Percentiles rank a stretch among this genome's conserved stretches.
These are phyloP conservation scores for Malassezia caprae DNA, from an alignment of 1,284 basidiomycete species.

Conservation along the genomic window DNA sequence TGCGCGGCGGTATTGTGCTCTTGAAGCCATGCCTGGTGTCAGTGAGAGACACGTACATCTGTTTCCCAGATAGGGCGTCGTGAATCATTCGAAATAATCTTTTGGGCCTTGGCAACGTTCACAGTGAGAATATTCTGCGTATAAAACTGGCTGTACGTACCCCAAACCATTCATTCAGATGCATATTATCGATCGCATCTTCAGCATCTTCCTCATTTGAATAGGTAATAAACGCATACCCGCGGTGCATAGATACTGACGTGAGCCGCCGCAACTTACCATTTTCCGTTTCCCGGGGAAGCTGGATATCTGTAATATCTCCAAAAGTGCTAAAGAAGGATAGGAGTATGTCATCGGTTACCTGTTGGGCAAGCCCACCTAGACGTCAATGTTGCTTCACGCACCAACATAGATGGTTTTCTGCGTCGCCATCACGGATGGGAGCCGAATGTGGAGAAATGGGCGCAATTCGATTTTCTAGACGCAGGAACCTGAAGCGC, in stretches of 20 bases:
- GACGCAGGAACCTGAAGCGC: background rate
- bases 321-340: constrained; percentile 11
- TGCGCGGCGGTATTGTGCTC: constrained; percentile 6
- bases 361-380: constrained; percentile 12
- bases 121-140: constrained; percentile 12
- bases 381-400: background rate
- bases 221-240: constrained; percentile 17
- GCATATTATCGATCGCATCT: constrained; percentile 19
- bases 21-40: constrained; percentile 14
- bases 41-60: constrained; percentile 10
- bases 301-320: constrained; percentile 15
- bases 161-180: constrained; percentile 16
- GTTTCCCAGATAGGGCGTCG: constrained; percentile 17
- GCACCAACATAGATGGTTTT: constrained; percentile 14
- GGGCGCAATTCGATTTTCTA: background rate
- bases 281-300: constrained; percentile 6
- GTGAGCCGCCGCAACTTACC: background rate
- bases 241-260: constrained; percentile 7
- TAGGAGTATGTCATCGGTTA: constrained; percentile 4
- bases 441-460: background rate
- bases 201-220: constrained; percentile 12
- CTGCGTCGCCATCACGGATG: background rate
- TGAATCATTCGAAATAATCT: constrained; percentile 3
- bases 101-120: constrained; percentile 16
- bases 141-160: constrained; percentile 7